Evolutionary conservation across 2,329 filamentous ascomycete species (phyloP).

Genomic region (Plenodomus tracheiphilus): DNA sequence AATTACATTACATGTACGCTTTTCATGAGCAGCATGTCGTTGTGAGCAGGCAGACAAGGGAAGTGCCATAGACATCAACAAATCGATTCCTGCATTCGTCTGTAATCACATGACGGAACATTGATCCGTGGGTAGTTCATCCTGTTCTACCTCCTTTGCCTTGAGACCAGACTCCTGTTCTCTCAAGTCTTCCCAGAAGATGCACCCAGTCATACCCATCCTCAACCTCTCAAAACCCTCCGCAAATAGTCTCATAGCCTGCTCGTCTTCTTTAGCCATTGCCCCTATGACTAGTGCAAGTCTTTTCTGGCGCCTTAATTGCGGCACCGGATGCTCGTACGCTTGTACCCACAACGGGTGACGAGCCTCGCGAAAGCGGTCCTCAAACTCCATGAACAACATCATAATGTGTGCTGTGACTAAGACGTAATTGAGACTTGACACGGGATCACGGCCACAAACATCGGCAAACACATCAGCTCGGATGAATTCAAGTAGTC

Average conservation of each 20-base stretch:
- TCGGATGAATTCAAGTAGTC: constrained; percentile 12
- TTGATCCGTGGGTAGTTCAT: constrained; percentile 9
- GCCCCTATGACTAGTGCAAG: constrained; percentile 8
- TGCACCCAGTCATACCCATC: constrained; percentile 9
- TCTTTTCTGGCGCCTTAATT: constrained; percentile 12
- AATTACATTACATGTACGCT: too few species aligned
- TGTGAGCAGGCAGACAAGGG: too few species aligned
- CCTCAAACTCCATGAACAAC: constrained; percentile 14
- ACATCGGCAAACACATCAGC: constrained; percentile 19
- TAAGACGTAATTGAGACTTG: constrained; percentile 15
- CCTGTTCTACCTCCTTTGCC: constrained; percentile 1
- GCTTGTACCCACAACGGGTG: constrained; percentile 13
- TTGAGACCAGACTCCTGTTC: constrained; percentile 10
- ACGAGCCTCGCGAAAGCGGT: constrained; percentile 9
- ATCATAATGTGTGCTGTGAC: constrained; percentile 14
- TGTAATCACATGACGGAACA: constrained; percentile 16
- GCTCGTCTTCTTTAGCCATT: constrained; percentile 11
- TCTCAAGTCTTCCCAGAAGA: constrained; percentile 15
- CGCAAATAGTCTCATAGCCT: constrained; percentile 13
- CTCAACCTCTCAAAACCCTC: constrained; percentile 10
- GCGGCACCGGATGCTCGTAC: constrained; percentile 9
- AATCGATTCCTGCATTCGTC: too few species aligned
- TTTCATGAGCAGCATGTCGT: too few species aligned
- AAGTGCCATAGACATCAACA: too few species aligned
- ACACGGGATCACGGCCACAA: constrained; percentile 14